A percentile compares a stretch with the other conserved stretches of the same genome.
phyloP scores from a whole-genome alignment of 345 rosid genomes.

The Lepidium sativum region DNA sequence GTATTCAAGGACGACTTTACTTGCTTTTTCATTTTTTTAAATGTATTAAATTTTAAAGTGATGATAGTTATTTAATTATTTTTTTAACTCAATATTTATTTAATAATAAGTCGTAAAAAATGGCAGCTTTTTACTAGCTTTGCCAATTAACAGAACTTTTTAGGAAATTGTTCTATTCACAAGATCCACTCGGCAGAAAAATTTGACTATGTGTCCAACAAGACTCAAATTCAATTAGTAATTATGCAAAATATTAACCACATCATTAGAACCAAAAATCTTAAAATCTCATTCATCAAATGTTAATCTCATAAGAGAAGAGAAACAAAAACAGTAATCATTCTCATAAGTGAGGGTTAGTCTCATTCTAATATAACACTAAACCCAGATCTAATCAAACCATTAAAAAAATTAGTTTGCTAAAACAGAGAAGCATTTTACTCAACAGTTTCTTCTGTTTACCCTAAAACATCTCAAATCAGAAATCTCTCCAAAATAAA shows the following conservation, averaged over 20 bases:
- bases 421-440: slow-evolving; percentile 15
- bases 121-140: not conserved
- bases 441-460: slow-evolving; percentile 17
- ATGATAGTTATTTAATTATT: no score
- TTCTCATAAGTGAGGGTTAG: slow-evolving; percentile 15
- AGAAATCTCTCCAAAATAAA: not conserved
- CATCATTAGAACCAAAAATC: not conserved
- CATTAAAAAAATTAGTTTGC: slow-evolving; percentile 6
- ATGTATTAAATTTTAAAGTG: no score
- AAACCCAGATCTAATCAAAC: slow-evolving; percentile 16
- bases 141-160: not conserved
- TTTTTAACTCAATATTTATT: no score
- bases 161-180: not conserved
- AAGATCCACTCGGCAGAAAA: not conserved
- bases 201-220: not conserved
- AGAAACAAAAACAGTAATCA: slow-evolving; percentile 7
- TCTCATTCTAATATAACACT: slow-evolving; percentile 22
- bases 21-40: not conserved
- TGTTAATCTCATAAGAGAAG: slow-evolving; percentile 15
- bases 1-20: slow-evolving; percentile 4
- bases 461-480: not conserved
- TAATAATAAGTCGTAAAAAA: not conserved
- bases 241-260: not conserved
- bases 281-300: slow-evolving; percentile 11
- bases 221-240: not conserved